phyloP scores from a whole-genome alignment of 2,329 filamentous ascomycete genomes.

The Akanthomyces uredinophilus region DNA sequence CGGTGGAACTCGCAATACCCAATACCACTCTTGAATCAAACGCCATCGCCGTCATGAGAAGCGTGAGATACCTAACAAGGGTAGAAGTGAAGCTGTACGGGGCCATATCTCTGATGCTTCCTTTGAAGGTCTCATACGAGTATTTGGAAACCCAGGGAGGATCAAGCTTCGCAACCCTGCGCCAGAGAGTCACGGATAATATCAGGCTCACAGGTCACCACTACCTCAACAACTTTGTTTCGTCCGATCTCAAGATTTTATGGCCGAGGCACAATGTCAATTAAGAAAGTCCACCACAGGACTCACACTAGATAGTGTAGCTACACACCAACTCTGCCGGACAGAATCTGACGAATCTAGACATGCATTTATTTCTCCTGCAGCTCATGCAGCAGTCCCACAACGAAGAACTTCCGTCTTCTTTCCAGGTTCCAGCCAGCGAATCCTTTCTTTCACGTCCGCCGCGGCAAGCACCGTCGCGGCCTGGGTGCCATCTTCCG shows the following conservation, averaged over 20 bases:
- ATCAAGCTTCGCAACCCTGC: neutral
- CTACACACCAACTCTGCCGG: too few species aligned
- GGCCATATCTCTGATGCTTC: conserved; percentile 30
- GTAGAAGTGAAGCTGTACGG: conserved; percentile 37
- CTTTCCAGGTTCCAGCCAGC: conserved; percentile 29
- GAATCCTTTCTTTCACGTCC: conserved; percentile 29
- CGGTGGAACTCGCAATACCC: neutral
- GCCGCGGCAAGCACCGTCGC: conserved; percentile 27
- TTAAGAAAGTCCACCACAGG: too few species aligned
- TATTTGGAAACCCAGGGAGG: neutral
- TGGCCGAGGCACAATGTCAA: too few species aligned
- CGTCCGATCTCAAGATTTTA: neutral
- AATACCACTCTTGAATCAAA: neutral
- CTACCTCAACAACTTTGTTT: neutral
- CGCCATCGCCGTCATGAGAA: conserved; percentile 27
- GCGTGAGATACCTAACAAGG: conserved; percentile 33
- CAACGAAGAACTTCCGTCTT: conserved; percentile 11
- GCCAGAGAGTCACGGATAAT: neutral
- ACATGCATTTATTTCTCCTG: neutral
- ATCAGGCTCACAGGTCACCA: neutral
- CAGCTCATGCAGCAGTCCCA: neutral
- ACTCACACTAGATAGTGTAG: too few species aligned
- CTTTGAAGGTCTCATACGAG: conserved; percentile 22
- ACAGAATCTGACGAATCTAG: too few species aligned
- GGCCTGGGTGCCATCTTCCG: conserved; percentile 29